Percentiles rank a stretch among this genome's conserved stretches.
Conservation (phyloP, 2,329 filamentous ascomycete species). For the Curvularia sp. region DNA sequence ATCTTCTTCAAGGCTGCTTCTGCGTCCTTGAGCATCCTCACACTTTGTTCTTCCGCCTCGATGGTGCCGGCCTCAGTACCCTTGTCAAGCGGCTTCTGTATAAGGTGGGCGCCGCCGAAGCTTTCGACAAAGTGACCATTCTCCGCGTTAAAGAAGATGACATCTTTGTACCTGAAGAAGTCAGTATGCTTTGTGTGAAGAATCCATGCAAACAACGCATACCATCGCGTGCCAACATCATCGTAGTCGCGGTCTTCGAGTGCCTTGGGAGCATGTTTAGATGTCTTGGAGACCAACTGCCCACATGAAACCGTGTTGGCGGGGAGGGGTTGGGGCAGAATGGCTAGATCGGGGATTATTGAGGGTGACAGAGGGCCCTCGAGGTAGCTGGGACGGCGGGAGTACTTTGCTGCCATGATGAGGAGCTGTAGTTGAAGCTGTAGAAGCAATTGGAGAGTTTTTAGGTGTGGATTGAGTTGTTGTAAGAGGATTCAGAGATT, state of each 20-base stretch:
- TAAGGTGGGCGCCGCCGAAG: slow-evolving; percentile 42
- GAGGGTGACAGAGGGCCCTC: slow-evolving; percentile 42
- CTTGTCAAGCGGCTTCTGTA: slow-evolving; percentile 38
- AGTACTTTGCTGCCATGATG: slow-evolving; percentile 39
- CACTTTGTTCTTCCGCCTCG: slow-evolving; percentile 44
- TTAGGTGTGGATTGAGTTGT: not conserved
- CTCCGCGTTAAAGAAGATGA: slow-evolving; percentile 40
- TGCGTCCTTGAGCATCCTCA: slow-evolving; percentile 43
- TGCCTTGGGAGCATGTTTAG: slow-evolving; percentile 37
- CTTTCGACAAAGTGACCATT: slow-evolving; percentile 37
- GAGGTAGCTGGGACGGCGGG: slow-evolving; percentile 37
- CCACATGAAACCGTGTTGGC: slow-evolving; percentile 39
- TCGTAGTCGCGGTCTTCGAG: slow-evolving; percentile 48
- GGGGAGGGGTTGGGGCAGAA: slow-evolving; percentile 43
- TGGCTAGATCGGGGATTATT: slow-evolving; percentile 41
- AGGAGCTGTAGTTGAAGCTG: slow-evolving; percentile 12
- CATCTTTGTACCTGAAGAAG: slow-evolving; percentile 40
- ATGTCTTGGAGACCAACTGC: slow-evolving; percentile 42
- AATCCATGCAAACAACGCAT: not conserved
- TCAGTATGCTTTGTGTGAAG: not conserved
- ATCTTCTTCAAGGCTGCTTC: slow-evolving; percentile 38
- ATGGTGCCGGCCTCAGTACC: slow-evolving; percentile 45
- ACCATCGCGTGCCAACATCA: slow-evolving; percentile 46
- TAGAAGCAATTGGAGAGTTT: not conserved
- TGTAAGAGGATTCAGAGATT: slow-evolving; percentile 10